Base-by-base conservation (phyloP, 2,329 filamentous ascomycete species). In the Ceratocystis destructans region DNA sequence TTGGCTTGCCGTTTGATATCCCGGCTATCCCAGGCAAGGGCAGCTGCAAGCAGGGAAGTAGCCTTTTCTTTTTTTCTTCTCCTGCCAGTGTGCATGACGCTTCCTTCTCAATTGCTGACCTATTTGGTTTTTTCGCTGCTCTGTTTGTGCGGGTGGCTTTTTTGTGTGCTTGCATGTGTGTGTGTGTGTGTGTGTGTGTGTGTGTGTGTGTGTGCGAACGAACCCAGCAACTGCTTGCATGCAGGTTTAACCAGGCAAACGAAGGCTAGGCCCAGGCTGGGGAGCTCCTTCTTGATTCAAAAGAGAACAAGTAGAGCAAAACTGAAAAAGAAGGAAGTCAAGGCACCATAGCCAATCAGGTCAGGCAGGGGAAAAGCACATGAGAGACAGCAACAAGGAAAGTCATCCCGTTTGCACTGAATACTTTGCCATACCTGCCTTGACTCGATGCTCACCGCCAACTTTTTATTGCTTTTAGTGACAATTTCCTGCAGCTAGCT, bases 151-250 rank as follows among this genome's bases (percentile, higher is more conserved):
- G 22, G 48, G n/a, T 5, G 48, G 6, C 6, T 22, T 22, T 31
- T 57, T 31, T 57, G 10, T 57, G 10, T 57, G 22, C 31, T 31
- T 57, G 22, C 28, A 15, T 15, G 10, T 57, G 20, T 31, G 53
- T 53, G 48, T 53, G 50, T 55, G 22, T 53, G 48, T 53, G 50
- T 55, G 48, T 53, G 50, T 55, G 22, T 53, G 48, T 53, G 50
- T 55, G 53, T 53, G 17, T 53, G 45, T 2, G 6, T 53, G 48
- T 53, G 50, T 55, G 22, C 25, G 53, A 17, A 33, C 31, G 22
- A 31, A 33, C 31, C n/a, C 10, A 57, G 53, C 48, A 50, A 22
- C 48, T 50, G 25, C 48, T 22, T 50, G 48, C n/a, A 50, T 20
- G 48, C 48, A 10, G 48, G 48, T 20, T 22, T 50, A 22, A n/a